These are phyloP conservation scores for Pseudocercospora fuligena DNA, from an alignment of 2,329 filamentous ascomycete species.

Conservation along the genomic window DNA sequence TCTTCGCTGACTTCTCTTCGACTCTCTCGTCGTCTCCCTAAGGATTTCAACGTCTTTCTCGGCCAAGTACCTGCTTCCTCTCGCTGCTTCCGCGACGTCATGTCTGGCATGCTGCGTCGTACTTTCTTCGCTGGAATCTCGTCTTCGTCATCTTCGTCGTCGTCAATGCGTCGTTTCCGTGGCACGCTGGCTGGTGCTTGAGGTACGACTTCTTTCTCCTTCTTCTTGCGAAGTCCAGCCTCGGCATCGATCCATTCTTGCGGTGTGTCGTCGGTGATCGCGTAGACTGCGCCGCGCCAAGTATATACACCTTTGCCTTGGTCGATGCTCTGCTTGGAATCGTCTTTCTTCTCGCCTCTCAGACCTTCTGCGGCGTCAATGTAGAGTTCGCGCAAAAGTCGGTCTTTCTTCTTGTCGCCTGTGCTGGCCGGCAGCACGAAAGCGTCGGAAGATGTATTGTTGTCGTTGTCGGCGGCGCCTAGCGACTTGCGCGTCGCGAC, in stretches of 20 bases:
- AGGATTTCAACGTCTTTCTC: not conserved
- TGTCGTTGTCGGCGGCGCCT: not conserved
- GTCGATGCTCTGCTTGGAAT: not conserved
- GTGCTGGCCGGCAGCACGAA: constrained; percentile 3
- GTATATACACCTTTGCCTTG: constrained; percentile 16
- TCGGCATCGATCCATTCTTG: constrained; percentile 29
- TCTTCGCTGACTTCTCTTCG: not conserved
- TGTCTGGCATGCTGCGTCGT: not conserved
- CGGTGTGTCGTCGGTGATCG: constrained; percentile 27
- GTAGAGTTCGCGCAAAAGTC: constrained; percentile 16
- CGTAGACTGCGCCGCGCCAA: constrained; percentile 28
- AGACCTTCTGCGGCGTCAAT: constrained; percentile 26
- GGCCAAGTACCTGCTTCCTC: not conserved
- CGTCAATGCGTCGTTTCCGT: constrained; percentile 1
- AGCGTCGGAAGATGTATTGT: not conserved
- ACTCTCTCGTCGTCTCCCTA: not conserved
- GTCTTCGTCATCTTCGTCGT: not conserved
- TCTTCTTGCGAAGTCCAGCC: constrained; percentile 16
- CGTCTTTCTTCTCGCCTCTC: constrained; percentile 17
- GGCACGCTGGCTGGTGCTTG: not conserved
- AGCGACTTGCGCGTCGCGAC: constrained; percentile 16
- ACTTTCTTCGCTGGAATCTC: not conserved
- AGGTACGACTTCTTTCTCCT: constrained; percentile 5
- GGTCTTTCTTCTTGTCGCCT: constrained; percentile 14
- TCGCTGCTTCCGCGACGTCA: not conserved